Conservation (phyloP, 805 yeast genomes). For the Candida ovalis region DNA sequence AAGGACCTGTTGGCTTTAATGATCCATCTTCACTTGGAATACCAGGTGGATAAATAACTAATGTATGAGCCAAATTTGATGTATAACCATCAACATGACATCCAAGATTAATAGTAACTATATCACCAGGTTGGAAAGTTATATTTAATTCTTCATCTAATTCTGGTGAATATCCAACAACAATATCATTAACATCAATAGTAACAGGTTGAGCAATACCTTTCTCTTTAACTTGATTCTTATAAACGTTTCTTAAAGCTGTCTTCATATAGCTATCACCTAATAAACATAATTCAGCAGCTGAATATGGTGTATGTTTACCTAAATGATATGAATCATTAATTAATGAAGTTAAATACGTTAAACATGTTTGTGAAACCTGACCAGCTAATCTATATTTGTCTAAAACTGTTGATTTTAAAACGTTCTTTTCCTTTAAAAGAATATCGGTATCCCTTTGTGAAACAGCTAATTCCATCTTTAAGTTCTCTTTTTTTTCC, state of each 20-base stretch:
- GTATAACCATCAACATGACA: conserved; percentile 96
- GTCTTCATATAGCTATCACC: conserved; percentile 73
- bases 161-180: conserved; percentile 84
- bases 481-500: not conserved
- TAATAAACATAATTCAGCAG: conserved; percentile 72
- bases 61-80: conserved; percentile 78
- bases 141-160: conserved; percentile 51
- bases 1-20: conserved; percentile 66
- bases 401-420: conserved; percentile 58
- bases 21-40: conserved; percentile 29
- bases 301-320: conserved; percentile 44
- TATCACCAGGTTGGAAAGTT: conserved; percentile 68
- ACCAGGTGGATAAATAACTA: conserved; percentile 76
- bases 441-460: conserved; percentile 71
- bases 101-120: conserved; percentile 81
- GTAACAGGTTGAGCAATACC: conserved; percentile 93
- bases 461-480: conserved; percentile 72
- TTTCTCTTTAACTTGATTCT: conserved; percentile 68
- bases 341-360: conserved; percentile 61
- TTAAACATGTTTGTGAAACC: conserved; percentile 77
- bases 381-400: conserved; percentile 90
- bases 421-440: conserved; percentile 66
- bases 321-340: conserved; percentile 69
- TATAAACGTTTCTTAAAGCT: conserved; percentile 58
- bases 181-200: conserved; percentile 77